phyloP scores from a whole-genome alignment of 2,329 filamentous ascomycete genomes.

The Aspergillus proliferans region DNA sequence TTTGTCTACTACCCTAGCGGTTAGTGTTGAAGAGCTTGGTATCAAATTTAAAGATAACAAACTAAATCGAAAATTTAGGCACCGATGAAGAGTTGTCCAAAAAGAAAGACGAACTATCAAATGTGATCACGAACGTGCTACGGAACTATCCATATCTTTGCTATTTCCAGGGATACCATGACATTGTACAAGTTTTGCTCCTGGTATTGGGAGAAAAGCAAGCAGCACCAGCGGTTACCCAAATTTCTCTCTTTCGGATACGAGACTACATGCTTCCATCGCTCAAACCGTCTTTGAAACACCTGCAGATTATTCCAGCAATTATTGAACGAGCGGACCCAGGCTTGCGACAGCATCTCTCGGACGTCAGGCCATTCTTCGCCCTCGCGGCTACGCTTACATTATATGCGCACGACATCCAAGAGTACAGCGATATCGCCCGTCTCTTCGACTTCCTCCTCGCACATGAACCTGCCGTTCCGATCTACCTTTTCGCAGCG shows the following conservation, averaged over 20 bases:
- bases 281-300: constrained; percentile 70
- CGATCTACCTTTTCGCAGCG: constrained; percentile 85
- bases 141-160: constrained; percentile 74
- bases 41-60: not conserved
- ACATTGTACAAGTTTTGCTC: constrained; percentile 93
- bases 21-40: constrained; percentile 36
- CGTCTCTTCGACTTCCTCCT: constrained; percentile 89
- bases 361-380: constrained; percentile 77
- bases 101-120: constrained; percentile 70
- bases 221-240: constrained; percentile 61
- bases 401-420: constrained; percentile 93
- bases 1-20: constrained; percentile 92
- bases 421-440: constrained; percentile 80
- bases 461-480: constrained; percentile 78
- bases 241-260: constrained; percentile 84
- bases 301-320: constrained; percentile 80
- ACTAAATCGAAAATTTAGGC: constrained; percentile 43
- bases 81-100: constrained; percentile 61
- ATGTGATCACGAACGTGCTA: constrained; percentile 73
- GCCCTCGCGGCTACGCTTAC: constrained; percentile 89
- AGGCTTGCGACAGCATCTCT: constrained; percentile 66
- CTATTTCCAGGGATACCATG: constrained; percentile 98
- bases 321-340: constrained; percentile 70
- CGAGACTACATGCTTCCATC: constrained; percentile 96
- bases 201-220: constrained; percentile 65